Base-by-base conservation (phyloP, 306 rosid species). In the Fagus crenata region DNA sequence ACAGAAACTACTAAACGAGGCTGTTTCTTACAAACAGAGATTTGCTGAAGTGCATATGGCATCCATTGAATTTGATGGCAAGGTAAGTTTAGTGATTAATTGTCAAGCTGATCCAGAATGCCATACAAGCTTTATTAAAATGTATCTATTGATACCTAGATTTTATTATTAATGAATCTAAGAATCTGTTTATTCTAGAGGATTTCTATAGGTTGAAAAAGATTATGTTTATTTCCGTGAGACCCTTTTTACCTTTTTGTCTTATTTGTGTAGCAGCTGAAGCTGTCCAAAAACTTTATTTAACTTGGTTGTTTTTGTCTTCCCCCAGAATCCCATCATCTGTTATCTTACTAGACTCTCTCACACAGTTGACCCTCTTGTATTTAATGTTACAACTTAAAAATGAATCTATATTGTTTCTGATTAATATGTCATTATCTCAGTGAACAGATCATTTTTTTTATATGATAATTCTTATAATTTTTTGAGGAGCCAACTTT, bases 1-100 rank as follows among this genome's bases (percentile, higher is more conserved):
- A 77, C 93, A 95, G 98, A 67, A 83, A 68, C 80, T 88, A 76
- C 91, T 95, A 78, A 86, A 88, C 72, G 92, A 90, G 72, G 89
- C 91, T 67, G 85, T 82, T 76, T 84, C 85, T 77, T 82, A 77
- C 76, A 88, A 54, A 78, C 81, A 68, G 80, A 86, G 69, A 69
- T 83, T 68, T 80, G 86, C 89, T 76, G 93, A 81, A 76, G 82
- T 70, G 18, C 96, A 84, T 39, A 83, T 95, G 97, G 73, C 90
- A 58, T 78, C 73, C 49, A 76, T 95, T 79, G 96, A 95, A 77
- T 78, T 88, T 67, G 97, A 95, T 41, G 89, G 89, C 7, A 89
- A 95, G 98, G 98, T 95, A 90, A 79, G 79, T 53, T 67, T 63
- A 37, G 39, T 28, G 73, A 75, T 65, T 56, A 77, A 79, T 43